Conservation (phyloP, 2,329 filamentous ascomycete genomes). For the Colletotrichum sansevieriae region DNA sequence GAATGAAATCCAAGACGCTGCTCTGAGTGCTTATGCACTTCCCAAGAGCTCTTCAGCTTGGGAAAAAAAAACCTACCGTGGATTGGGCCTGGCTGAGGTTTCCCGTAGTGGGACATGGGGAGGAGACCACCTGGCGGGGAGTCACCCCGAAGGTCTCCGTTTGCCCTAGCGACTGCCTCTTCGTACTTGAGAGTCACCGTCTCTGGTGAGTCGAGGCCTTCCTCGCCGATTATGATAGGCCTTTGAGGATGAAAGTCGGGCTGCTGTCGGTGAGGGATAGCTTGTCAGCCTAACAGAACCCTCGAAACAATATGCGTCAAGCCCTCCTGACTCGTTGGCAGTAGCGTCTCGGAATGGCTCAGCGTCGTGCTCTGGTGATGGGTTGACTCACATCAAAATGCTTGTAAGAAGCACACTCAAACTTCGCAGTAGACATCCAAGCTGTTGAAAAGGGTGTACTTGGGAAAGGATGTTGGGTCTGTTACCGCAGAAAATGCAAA, state of each 20-base stretch:
- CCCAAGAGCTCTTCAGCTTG: too few species aligned
- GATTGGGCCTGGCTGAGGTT: slow-evolving; percentile 80
- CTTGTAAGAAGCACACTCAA: slow-evolving; percentile 68
- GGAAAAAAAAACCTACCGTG: slow-evolving; percentile 75
- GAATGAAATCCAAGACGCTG: background rate
- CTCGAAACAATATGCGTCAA: slow-evolving; percentile 9
- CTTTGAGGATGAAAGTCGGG: slow-evolving; percentile 66
- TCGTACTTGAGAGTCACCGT: slow-evolving; percentile 69
- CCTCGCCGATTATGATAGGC: slow-evolving; percentile 67
- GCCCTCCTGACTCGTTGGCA: slow-evolving; percentile 45
- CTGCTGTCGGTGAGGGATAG: slow-evolving; percentile 49
- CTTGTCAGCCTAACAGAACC: slow-evolving; percentile 45
- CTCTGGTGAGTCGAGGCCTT: slow-evolving; percentile 70
- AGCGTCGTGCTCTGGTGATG: slow-evolving; percentile 12
- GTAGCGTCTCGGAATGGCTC: slow-evolving; percentile 48
- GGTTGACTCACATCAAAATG: slow-evolving; percentile 69
- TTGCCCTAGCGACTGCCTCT: slow-evolving; percentile 65
- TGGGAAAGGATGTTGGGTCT: slow-evolving; percentile 40
- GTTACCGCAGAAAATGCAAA: slow-evolving; percentile 41
- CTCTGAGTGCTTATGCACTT: too few species aligned
- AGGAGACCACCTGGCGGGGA: slow-evolving; percentile 68
- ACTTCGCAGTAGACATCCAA: slow-evolving; percentile 72
- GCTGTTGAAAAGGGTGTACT: slow-evolving; percentile 49
- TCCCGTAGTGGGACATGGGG: slow-evolving; percentile 85
- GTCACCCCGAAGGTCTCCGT: slow-evolving; percentile 68